A percentile compares a stretch with the other conserved stretches of the same genome.
These are phyloP conservation scores for Ceratobasidium sp. DNA, from an alignment of 1,284 basidiomycete genomes.

Conservation along the genomic window DNA sequence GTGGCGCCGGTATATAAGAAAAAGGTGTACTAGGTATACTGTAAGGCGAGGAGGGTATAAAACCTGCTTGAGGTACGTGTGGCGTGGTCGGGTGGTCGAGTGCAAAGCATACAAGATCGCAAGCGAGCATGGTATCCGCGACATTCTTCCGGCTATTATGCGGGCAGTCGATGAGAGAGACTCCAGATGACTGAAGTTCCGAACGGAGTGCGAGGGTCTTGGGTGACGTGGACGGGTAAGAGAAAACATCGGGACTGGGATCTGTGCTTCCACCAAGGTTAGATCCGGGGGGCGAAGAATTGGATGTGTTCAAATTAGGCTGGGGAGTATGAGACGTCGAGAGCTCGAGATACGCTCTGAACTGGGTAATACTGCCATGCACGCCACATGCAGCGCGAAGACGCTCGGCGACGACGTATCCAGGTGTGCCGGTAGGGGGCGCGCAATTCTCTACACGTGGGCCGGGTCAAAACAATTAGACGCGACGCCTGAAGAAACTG, in stretches of 20 bases:
- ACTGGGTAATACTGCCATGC: conserved; percentile 43
- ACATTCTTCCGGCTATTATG: conserved; percentile 67
- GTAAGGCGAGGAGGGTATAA: conserved; percentile 32
- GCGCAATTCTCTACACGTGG: conserved; percentile 64
- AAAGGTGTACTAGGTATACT: conserved; percentile 38
- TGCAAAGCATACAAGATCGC: conserved; percentile 68
- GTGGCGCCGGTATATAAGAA: conserved; percentile 7
- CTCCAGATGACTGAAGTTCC: conserved; percentile 68
- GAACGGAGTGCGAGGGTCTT: conserved; percentile 59
- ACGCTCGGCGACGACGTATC: conserved; percentile 57
- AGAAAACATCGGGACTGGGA: conserved; percentile 49
- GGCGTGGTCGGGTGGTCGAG: conserved; percentile 63
- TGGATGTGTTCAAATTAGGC: too few species aligned
- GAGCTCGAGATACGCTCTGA: conserved; percentile 46
- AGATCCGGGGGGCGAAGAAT: neutral
- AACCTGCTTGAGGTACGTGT: neutral
- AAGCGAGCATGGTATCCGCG: conserved; percentile 65
- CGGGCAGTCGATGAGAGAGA: conserved; percentile 67
- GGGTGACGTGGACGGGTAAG: conserved; percentile 49
- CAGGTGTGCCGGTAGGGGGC: conserved; percentile 59
- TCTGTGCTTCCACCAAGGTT: neutral
- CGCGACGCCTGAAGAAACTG: neutral
- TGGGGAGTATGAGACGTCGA: conserved; percentile 56
- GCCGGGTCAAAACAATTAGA: conserved; percentile 17
- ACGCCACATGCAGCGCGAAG: conserved; percentile 43